These are phyloP conservation scores for Haplographium delicatum DNA, from an alignment of 495 filamentous ascomycete genomes.

Conservation along the genomic window DNA sequence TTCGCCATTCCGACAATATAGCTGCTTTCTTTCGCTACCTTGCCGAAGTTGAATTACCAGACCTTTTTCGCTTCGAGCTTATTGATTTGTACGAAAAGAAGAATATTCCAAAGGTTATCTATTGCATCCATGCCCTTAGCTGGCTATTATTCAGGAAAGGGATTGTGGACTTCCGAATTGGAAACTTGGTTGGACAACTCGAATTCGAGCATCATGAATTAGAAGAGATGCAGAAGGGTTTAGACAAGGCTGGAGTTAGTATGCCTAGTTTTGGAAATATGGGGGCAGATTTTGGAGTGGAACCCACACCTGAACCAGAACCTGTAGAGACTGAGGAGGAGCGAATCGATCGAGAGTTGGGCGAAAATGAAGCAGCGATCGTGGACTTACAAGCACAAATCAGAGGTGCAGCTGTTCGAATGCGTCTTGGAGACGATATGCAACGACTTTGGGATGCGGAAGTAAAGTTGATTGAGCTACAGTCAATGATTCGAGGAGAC, in stretches of 20 bases:
- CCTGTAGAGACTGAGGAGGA: constrained; percentile 87
- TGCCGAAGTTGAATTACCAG: constrained; percentile 88
- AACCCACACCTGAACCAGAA: constrained; percentile 55
- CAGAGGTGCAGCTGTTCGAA: constrained; percentile 71
- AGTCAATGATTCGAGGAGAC: constrained; percentile 74
- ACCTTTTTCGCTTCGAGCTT: constrained; percentile 97
- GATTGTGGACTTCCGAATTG: constrained; percentile 91
- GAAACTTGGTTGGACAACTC: constrained; percentile 95
- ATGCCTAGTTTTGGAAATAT: constrained; percentile 98
- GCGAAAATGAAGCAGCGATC: constrained; percentile 65
- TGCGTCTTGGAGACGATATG: constrained; percentile 79
- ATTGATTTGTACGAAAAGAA: constrained; percentile 99
- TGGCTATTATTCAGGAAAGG: constrained; percentile 94
- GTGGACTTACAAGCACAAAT: constrained; percentile 81
- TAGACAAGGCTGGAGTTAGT: constrained; percentile 88
- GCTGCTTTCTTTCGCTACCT: constrained; percentile 90
- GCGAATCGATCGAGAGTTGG: constrained; percentile 75
- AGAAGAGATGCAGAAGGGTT: constrained; percentile 91
- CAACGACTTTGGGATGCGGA: constrained; percentile 88
- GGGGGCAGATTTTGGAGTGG: constrained; percentile 91
- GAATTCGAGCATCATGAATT: constrained; percentile 98
- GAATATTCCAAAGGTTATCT: constrained; percentile 98
- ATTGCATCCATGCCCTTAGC: constrained; percentile 95
- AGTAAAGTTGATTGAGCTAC: constrained; percentile 68
- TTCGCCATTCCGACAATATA: constrained; percentile 95